Evolutionary conservation across 192 early-diverging fungal genomes (phyloP).

Genomic region (Coemansia sp.): DNA sequence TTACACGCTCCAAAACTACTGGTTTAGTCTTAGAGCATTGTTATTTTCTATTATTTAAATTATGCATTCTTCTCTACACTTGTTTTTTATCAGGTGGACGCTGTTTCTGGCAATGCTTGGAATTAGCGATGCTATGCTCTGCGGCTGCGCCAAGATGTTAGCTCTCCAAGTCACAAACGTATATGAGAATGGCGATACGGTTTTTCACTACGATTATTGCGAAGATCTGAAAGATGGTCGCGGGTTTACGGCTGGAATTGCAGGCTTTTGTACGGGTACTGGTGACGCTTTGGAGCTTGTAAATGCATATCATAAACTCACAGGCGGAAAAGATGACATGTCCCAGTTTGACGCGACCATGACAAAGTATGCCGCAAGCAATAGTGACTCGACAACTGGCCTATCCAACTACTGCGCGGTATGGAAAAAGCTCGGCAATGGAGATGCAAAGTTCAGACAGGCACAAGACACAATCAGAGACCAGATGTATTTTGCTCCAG

Average conservation of each 20-base stretch:
- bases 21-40: background rate
- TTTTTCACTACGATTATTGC: slow-evolving; percentile 46
- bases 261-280: slow-evolving; percentile 52
- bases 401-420: slow-evolving; percentile 54
- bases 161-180: slow-evolving; percentile 38
- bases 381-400: slow-evolving; percentile 34
- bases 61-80: background rate
- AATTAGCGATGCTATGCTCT: slow-evolving; percentile 23
- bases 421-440: slow-evolving; percentile 46
- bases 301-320: slow-evolving; percentile 36
- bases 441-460: slow-evolving; percentile 42
- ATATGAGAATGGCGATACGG: slow-evolving; percentile 39
- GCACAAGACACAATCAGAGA: slow-evolving; percentile 47
- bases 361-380: slow-evolving; percentile 20
- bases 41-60: background rate
- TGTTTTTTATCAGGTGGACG: background rate
- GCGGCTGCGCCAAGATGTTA: slow-evolving; percentile 29
- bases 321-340: slow-evolving; percentile 42
- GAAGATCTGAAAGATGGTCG: slow-evolving; percentile 39
- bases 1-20: background rate
- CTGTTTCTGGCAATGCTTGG: background rate
- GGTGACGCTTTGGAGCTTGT: slow-evolving; percentile 57
- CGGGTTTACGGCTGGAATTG: slow-evolving; percentile 40
- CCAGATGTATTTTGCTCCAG: slow-evolving; percentile 41
- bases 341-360: slow-evolving; percentile 24